A percentile compares a stretch with the other conserved stretches of the same genome.
Evolutionary conservation across 208 protist species (phyloP).

Genomic region (Zelonia costaricensis): DNA sequence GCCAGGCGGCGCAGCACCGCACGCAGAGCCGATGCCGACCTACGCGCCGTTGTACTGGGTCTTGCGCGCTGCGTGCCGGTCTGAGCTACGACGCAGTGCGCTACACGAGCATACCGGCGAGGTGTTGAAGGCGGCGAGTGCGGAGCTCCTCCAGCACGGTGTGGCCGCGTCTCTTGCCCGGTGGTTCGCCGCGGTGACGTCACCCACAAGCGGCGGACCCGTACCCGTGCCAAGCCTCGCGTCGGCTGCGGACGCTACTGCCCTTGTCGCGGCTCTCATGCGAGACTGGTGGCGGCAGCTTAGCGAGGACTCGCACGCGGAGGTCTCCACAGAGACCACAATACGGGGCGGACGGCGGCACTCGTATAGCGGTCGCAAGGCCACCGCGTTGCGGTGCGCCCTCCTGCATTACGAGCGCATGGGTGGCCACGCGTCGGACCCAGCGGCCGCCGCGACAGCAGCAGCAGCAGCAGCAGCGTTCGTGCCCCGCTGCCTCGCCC

Average conservation of each 20-base stretch:
- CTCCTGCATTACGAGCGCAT: too few species aligned
- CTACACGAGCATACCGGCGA: too few species aligned
- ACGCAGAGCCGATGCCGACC: not conserved
- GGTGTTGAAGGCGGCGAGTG: too few species aligned
- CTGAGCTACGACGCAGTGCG: not conserved
- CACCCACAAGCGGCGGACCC: not conserved
- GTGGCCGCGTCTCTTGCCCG: constrained; percentile 20
- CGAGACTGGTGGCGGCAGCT: constrained; percentile 18
- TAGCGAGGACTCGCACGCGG: not conserved
- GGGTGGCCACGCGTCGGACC: too few species aligned
- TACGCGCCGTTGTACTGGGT: constrained; percentile 16
- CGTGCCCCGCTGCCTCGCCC: too few species aligned
- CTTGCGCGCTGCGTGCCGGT: constrained; percentile 9
- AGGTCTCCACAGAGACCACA: too few species aligned
- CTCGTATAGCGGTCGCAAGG: not conserved
- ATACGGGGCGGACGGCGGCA: not conserved
- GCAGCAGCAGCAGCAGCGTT: too few species aligned
- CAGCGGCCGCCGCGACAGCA: too few species aligned
- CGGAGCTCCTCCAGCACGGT: constrained; percentile 22
- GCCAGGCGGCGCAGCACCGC: not conserved
- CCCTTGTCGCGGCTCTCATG: constrained; percentile 2
- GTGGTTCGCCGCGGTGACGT: constrained; percentile 13
- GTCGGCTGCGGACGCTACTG: not conserved
- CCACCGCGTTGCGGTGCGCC: not conserved
- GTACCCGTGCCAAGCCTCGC: not conserved